Conservation (phyloP, 306 rosid genomes). For the Cyamopsis tetragonoloba region DNA sequence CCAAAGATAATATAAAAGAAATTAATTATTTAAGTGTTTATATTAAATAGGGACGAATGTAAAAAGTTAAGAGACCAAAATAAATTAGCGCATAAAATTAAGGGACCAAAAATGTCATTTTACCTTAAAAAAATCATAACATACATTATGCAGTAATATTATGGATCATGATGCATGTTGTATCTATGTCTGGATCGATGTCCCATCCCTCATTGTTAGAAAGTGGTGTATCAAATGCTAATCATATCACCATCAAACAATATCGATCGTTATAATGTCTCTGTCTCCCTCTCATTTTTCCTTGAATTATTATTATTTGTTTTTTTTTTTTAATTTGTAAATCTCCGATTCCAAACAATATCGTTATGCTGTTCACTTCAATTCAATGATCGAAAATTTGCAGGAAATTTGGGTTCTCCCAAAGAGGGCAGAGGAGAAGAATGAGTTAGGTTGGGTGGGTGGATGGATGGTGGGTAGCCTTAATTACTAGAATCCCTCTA, state of each 20-base stretch:
- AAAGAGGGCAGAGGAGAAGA: not conserved
- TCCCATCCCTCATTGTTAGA: not conserved
- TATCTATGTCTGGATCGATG: not conserved
- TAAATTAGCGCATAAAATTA: too few species aligned
- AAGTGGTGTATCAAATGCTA: not conserved
- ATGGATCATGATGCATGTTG: not conserved
- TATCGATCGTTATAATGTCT: constrained; percentile 14
- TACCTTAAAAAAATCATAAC: too few species aligned
- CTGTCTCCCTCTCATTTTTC: constrained; percentile 21
- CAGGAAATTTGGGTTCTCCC: constrained; percentile 24
- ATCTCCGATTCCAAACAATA: constrained; percentile 2
- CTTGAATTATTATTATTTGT: too few species aligned
- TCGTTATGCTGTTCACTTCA: constrained; percentile 21
- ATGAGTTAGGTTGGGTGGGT: too few species aligned
- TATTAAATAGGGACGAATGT: too few species aligned
- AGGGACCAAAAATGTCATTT: too few species aligned
- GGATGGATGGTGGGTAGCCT: constrained; percentile 25
- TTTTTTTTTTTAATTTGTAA: too few species aligned
- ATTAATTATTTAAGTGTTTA: too few species aligned
- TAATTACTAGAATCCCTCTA: constrained; percentile 16
- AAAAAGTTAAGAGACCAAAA: too few species aligned
- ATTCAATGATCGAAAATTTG: not conserved
- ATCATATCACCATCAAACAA: constrained; percentile 16
- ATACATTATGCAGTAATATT: too few species aligned
- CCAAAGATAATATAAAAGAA: too few species aligned